Evolutionary conservation across 441 rosid genomes (phyloP).

Genomic region (Gossypium davidsonii): DNA sequence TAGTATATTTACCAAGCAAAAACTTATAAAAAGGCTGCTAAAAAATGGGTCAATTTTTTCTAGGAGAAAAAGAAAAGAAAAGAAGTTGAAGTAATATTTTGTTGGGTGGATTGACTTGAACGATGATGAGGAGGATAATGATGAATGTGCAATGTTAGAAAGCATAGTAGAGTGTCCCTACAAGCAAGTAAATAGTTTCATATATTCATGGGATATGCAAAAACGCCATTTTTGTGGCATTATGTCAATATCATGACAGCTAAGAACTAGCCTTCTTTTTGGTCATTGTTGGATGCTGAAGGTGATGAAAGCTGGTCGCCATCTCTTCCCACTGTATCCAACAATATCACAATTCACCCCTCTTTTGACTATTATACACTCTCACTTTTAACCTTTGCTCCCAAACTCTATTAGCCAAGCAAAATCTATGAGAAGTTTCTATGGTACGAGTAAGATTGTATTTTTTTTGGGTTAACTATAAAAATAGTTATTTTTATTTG

Average conservation of each 20-base stretch:
- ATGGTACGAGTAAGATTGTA: no score
- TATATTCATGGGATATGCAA: background rate
- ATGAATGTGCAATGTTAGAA: background rate
- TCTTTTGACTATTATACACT: background rate
- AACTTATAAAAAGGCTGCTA: background rate
- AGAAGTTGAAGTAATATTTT: background rate
- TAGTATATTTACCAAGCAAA: no score
- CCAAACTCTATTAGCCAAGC: background rate
- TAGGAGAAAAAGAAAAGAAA: background rate
- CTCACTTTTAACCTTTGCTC: background rate
- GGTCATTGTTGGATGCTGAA: background rate
- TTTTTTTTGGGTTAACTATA: no score
- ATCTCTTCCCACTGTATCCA: slow-evolving; percentile 9
- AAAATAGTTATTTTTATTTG: no score
- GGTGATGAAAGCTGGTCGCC: background rate
- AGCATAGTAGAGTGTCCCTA: background rate
- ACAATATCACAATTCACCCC: slow-evolving; percentile 15
- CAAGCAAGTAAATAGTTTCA: background rate
- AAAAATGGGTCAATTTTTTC: background rate
- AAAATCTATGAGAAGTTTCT: no score
- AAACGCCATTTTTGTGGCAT: slow-evolving; percentile 13
- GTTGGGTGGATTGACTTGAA: slow-evolving; percentile 1
- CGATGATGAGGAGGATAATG: no score
- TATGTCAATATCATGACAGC: slow-evolving; percentile 33
- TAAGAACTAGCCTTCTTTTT: slow-evolving; percentile 5